Base-by-base conservation (phyloP, 768 basidiomycete genomes). In the Calocybe gangraenosa region DNA sequence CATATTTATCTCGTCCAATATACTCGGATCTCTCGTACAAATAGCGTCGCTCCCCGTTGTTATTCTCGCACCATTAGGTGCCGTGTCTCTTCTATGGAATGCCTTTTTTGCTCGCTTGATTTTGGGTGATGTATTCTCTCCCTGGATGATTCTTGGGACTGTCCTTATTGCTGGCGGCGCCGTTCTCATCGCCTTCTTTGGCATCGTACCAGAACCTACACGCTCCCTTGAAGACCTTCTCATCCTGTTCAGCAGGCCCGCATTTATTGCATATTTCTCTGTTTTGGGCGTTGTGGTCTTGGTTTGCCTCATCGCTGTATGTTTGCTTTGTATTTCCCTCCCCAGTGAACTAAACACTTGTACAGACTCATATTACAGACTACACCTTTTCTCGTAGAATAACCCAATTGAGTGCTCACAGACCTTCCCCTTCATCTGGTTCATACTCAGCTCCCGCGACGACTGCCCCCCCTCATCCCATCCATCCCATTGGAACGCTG, bases 11-110 rank as follows among this genome's bases (percentile, higher is more conserved):
- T 81, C 83, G 22, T 91, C 92, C 40, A 96, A 96, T 64, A 67
- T 94, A 47, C 67, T 93, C 39, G 89, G 91, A 6, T 92, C 91
- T 1, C 65, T 94, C 30, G 87, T 95, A 53, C 93, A 95, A 68
- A 91, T 97, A 33, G 92, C 91, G 7, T 88, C 92, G 2, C 79
- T 97, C 10, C 92, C 93, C 2, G 90, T 97, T 52, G 92, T 95
- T 48, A 90, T 97, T 46, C 84, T 97, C 41, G 93, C 92, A 0
- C 93, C 93, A 0, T 75, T 97, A 3, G 93, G 93, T 9, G 93
- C 92, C 0, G 87, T 94, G 22, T 92, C 88, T 2, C 77, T 97
- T 21, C 77, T 97, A 21, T 95, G 88, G 88, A 97, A 97, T 61
- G 92, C 92, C 3, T 79, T 95, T 57, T 93, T 95, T 58, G 92